Evolutionary conservation across 257 asterid species (phyloP).

Genomic region (Nicotiana sylvestris): DNA sequence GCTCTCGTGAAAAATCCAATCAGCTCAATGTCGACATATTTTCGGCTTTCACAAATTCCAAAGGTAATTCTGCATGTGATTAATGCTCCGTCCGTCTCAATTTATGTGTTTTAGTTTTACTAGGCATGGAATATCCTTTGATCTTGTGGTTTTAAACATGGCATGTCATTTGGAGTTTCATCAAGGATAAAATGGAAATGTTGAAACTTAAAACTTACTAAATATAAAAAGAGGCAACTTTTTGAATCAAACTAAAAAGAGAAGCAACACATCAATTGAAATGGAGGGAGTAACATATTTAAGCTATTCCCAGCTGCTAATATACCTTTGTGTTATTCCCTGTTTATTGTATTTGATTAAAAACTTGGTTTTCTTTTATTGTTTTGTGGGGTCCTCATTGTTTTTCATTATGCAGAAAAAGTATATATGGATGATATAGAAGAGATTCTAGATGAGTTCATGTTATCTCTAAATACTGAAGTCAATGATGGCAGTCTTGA

Average conservation of each 20-base stretch:
- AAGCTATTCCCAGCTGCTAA: background rate
- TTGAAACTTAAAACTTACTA: background rate
- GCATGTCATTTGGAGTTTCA: background rate
- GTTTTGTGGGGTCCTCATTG: background rate
- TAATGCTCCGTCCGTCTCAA: background rate
- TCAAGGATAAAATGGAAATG: background rate
- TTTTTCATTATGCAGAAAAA: conserved; percentile 28
- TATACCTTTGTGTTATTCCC: background rate
- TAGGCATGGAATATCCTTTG: background rate
- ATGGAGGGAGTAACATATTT: background rate
- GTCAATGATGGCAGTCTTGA: conserved; percentile 69
- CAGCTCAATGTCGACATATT: conserved; percentile 36
- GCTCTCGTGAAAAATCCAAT: conserved; percentile 40
- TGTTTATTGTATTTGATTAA: background rate
- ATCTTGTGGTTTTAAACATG: background rate
- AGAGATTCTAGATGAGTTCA: conserved; percentile 58
- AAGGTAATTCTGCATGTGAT: conserved; percentile 27
- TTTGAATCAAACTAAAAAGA: background rate
- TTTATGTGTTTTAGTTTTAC: background rate
- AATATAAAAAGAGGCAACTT: background rate
- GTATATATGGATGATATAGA: conserved; percentile 68
- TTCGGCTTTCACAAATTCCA: conserved; percentile 45
- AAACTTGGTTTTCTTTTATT: background rate
- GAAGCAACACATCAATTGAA: background rate
- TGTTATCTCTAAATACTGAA: conserved; percentile 51